Conservation (phyloP, 768 basidiomycete species). For the Galerina marginata region DNA sequence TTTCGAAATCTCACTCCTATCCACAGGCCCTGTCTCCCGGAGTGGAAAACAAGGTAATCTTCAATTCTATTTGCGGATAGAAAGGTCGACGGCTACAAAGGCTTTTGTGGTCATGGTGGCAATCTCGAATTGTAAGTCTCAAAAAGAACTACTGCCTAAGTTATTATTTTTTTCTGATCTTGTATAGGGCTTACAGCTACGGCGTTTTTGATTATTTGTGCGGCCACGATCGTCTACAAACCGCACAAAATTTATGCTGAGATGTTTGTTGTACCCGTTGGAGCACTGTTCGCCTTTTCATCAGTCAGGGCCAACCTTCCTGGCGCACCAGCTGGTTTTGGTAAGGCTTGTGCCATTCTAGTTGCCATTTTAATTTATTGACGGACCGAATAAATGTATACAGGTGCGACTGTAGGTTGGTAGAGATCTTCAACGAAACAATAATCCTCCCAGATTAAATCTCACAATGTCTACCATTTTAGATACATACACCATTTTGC, state of each 20-base stretch:
- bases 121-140: slow-evolving; percentile 2
- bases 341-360: neutral
- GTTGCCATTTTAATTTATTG: neutral
- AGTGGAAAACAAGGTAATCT: neutral
- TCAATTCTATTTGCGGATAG: neutral
- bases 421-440: neutral
- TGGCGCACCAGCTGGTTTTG: slow-evolving; percentile 8
- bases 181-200: slow-evolving; percentile 5
- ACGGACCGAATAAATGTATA: neutral
- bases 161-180: neutral
- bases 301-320: slow-evolving; percentile 11
- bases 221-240: neutral
- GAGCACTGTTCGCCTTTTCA: slow-evolving; percentile 5
- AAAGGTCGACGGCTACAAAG: slow-evolving; percentile 3
- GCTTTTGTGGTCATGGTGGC: slow-evolving; percentile 7
- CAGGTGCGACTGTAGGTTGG: slow-evolving; percentile 1
- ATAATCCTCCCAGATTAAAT: neutral
- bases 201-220: slow-evolving; percentile 6
- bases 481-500: slow-evolving; percentile 8
- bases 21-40: neutral
- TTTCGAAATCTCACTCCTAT: neutral
- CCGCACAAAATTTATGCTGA: slow-evolving; percentile 3
- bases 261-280: slow-evolving; percentile 12
- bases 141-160: neutral
- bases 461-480: neutral